Base-by-base conservation (phyloP, 768 basidiomycete species). In the Lactifluus subvellereus region DNA sequence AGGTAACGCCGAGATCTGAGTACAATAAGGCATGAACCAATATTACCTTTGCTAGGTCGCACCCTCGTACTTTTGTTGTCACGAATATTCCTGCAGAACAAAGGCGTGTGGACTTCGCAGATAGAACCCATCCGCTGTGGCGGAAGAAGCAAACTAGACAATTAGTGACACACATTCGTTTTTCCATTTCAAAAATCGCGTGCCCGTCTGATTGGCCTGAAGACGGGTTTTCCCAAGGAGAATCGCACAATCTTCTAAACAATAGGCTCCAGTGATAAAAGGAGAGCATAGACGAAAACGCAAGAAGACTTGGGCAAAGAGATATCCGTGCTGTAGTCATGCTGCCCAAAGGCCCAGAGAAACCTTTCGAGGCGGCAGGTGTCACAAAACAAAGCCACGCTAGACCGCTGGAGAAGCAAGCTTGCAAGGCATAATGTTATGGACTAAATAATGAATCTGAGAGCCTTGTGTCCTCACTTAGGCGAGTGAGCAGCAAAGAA, bases 1-100 rank as follows among this genome's bases (percentile, higher is more conserved):
- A 55, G 48, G 47, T 60, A 54, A 54, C 47, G 38, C 52, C 57
- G 62, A 58, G 61, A 63, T 35, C 32, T 20, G 38, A 9, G 52
- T 40, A 52, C 47, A 35, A 51, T 62, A 37, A 27, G 40, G 40
- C 32, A 20, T 43, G 37, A 61, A n/a, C 13, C 30, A 20, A 57
- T 45, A 49, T 42, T 30, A 14, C 40, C n/a, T 30, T 43, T 37
- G 50, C 42, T 53, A 37, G 33, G 4, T 18, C 38, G 20, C 42
- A n/a, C n/a, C 50, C 20, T 57, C 35, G 27, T 51, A 18, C 2
- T 37, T 47, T 11, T 35, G 49, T 40, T 33, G 33, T 57, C 10
- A 42, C 18, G 16, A 30, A 40, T 27, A 30, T 14, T n/a, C 4
- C 11, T n/a, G 35, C 32, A 48, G 30, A 54, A 63, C 32, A 59